These are phyloP conservation scores for Scheffersomyces parashehatae DNA, from an alignment of 1,139 yeast genomes.

Conservation along the genomic window DNA sequence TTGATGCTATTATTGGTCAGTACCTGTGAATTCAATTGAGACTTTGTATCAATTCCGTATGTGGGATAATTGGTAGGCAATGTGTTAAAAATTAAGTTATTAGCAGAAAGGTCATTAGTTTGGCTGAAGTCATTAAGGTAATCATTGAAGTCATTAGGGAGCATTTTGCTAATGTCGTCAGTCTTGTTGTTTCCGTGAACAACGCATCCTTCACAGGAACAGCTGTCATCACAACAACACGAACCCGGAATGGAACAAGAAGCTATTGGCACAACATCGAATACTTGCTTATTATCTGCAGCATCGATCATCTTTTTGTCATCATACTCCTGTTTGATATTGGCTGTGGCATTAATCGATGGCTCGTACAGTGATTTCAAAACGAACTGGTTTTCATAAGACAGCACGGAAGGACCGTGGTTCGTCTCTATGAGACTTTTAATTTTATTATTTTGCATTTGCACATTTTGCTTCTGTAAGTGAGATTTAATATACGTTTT, in stretches of 20 bases:
- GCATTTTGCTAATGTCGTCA: constrained; percentile 10
- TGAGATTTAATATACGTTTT: constrained; percentile 34
- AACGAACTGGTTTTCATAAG: constrained; percentile 8
- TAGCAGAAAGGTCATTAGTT: constrained; percentile 1
- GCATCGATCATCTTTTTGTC: not conserved
- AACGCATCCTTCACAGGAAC: constrained; percentile 50
- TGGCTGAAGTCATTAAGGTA: constrained; percentile 5
- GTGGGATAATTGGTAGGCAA: too few relatives aligned
- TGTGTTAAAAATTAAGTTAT: not conserved
- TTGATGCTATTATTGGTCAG: not conserved
- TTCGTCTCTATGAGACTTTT: too few relatives aligned
- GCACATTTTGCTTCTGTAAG: constrained; percentile 8
- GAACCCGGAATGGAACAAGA: constrained; percentile 52
- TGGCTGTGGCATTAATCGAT: not conserved
- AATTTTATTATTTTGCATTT: not conserved
- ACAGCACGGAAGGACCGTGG: too few relatives aligned
- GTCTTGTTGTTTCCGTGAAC: constrained; percentile 38
- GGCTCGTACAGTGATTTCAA: not conserved
- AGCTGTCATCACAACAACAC: constrained; percentile 49
- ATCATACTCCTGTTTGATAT: not conserved
- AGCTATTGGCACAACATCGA: constrained; percentile 30
- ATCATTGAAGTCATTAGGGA: constrained; percentile 8
- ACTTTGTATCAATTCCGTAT: too few relatives aligned
- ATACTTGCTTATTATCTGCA: constrained; percentile 9
- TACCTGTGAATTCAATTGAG: too few relatives aligned